Evolutionary conservation across 1,284 basidiomycete genomes (phyloP), one percentile per base, ranked within the genome.

Genomic region (Papiliotrema flavescens): DNA sequence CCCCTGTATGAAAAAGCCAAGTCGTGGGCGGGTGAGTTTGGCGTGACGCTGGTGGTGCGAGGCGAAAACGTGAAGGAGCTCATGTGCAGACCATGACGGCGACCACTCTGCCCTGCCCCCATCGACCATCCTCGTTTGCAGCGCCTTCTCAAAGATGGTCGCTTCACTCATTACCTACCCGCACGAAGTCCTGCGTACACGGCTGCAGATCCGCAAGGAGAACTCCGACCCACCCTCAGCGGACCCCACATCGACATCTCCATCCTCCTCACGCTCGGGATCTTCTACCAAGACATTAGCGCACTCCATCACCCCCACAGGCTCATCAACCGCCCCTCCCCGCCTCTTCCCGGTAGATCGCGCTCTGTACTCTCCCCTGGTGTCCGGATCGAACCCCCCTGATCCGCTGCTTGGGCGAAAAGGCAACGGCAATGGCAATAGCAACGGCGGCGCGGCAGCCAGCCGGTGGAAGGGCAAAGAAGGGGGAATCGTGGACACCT

Each of bases 1-100:
- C 93, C 93, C 19, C 78, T 97, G n/a, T 97, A 97, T 69, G 93
- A 97, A 70, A 83, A 88, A 65, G 81, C 94, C 55, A 97, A 96
- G 78, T 66, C 84, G 17, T 83, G 84, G 80, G 85, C 89, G 61
- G 84, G 90, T 92, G 75, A 78, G 88, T 84, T 24, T n/a, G 22
- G 26, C 35, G 17, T 43, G 20, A 5, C 23, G 20, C 6, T 11
- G 20, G 19, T 42, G 14, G 49, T 42, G 8, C 35, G 22, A 50
- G 20, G 15, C 8, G n/a, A 39, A 5, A 41, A 24, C 9, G 34
- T 20, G n/a, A 2, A 13, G 53, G 15, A 24, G 37, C 19, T 15
- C 44, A 48, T 14, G 23, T 36, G 14, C 15, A 53, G 53, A 58
- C 48, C 48, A 42, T 37, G 49, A 44, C 19, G 78, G 80, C 3